Conservation (phyloP, 345 rosid species). For the Arabidopsis thaliana region TAIR10.1 NC_003075.7:12074001-12074500, state of each 20-base stretch:
- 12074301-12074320: constrained; percentile 14
- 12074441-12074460: constrained; percentile 24
- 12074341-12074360: constrained; percentile 35
- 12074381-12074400: constrained; percentile 36
- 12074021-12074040: constrained; percentile 95
- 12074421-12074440: constrained; percentile 26
- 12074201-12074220: constrained; percentile 73
- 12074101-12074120: constrained; percentile 85
- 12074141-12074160: constrained; percentile 63
- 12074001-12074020: constrained; percentile 83
- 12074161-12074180: constrained; percentile 83
- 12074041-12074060: constrained; percentile 81
- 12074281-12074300: constrained; percentile 34
- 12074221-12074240: constrained; percentile 58
- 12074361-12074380: constrained; percentile 30
- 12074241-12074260: constrained; percentile 68
- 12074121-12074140: constrained; percentile 79
- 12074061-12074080: constrained; percentile 79
- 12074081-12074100: constrained; percentile 86
- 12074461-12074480: constrained; percentile 17
- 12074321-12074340: constrained; percentile 44
- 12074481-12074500: constrained; percentile 1
- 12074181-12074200: constrained; percentile 84
- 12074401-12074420: constrained; percentile 42
- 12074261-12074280: constrained; percentile 61